phyloP scores from a whole-genome alignment of 2,329 filamentous ascomycete species.

The Diaporthe vaccinii region DNA sequence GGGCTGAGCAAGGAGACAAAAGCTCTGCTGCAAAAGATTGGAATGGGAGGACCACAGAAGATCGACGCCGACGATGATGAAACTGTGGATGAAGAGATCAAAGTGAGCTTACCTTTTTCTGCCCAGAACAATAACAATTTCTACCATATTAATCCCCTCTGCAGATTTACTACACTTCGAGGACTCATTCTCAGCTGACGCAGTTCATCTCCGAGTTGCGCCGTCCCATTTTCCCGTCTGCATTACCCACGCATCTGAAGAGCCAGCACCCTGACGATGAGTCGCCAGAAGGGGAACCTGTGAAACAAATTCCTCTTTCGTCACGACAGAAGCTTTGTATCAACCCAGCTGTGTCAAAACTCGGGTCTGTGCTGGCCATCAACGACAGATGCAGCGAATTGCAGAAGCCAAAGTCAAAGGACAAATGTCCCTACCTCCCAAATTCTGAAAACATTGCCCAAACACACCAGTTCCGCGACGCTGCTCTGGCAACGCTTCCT shows the following conservation, averaged over 20 bases:
- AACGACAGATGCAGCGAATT: constrained; percentile 94
- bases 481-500: constrained; percentile 84
- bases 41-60: constrained; percentile 55
- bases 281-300: constrained; percentile 61
- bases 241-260: constrained; percentile 64
- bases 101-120: constrained; percentile 58
- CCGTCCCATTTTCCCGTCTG: constrained; percentile 82
- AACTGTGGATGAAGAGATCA: constrained; percentile 73
- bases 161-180: constrained; percentile 89
- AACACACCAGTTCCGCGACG: constrained; percentile 86
- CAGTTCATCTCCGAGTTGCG: constrained; percentile 89
- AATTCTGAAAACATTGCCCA: constrained; percentile 80
- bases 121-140: constrained; percentile 9
- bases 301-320: constrained; percentile 87
- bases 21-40: constrained; percentile 78
- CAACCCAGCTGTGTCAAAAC: constrained; percentile 82
- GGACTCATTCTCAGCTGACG: constrained; percentile 91
- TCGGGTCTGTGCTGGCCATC: constrained; percentile 82
- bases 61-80: constrained; percentile 54
- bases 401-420: constrained; percentile 78
- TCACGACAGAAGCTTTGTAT: constrained; percentile 92
- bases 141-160: neutral
- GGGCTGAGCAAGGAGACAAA: constrained; percentile 82
- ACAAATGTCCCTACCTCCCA: constrained; percentile 83
- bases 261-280: constrained; percentile 3